A percentile compares a stretch with the other conserved stretches of the same genome.
phyloP scores from a whole-genome alignment of 306 rosid genomes.

The Rosa lucieae region DNA sequence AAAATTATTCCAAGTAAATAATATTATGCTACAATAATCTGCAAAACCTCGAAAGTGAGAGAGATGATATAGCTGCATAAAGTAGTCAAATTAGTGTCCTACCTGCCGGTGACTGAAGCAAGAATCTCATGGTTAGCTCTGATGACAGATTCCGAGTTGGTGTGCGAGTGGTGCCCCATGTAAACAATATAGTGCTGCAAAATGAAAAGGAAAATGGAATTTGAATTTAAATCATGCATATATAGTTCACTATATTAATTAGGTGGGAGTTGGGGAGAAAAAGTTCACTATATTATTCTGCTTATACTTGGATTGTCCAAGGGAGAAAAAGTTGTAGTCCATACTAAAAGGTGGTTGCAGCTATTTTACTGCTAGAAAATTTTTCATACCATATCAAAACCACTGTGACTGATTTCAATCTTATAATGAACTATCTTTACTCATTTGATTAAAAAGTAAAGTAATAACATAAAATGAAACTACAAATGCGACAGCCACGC shows the following conservation, averaged over 20 bases:
- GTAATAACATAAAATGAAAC: neutral
- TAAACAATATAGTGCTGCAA: slow-evolving; percentile 66
- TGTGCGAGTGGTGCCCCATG: slow-evolving; percentile 65
- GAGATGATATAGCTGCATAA: neutral
- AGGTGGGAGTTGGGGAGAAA: neutral
- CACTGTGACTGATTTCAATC: neutral
- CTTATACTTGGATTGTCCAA: neutral
- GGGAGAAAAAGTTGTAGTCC: neutral
- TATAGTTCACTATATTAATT: neutral
- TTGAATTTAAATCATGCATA: neutral
- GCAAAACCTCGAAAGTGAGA: neutral
- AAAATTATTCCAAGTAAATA: slow-evolving; percentile 17
- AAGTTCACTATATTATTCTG: no score
- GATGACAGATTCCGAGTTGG: slow-evolving; percentile 55
- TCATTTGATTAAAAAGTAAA: neutral
- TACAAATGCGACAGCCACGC: neutral
- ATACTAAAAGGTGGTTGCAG: neutral
- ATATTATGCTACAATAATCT: neutral
- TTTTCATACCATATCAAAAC: neutral
- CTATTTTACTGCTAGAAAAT: neutral
- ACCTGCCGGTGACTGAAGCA: slow-evolving; percentile 62
- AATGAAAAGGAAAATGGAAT: neutral
- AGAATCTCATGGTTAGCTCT: slow-evolving; percentile 61
- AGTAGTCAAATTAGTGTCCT: slow-evolving; percentile 13
- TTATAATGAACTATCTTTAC: neutral